Evolutionary conservation across 345 rosid genomes (phyloP), one percentile per base, ranked within the genome.

Genomic region (Turritis glabra): DNA sequence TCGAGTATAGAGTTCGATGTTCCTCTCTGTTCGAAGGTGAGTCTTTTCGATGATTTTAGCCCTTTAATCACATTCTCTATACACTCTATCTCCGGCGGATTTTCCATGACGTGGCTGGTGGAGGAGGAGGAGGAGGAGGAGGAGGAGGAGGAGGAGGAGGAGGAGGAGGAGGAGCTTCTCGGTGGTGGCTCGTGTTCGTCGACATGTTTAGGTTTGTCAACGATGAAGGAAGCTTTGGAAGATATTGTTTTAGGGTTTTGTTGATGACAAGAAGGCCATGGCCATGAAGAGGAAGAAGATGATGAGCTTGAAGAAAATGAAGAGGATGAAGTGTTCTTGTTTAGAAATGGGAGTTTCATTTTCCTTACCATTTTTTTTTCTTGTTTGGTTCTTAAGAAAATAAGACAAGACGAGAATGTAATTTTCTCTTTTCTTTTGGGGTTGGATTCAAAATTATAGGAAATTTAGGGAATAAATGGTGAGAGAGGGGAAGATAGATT

Each of bases 1-100:
- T 77, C 89, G 3, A 91, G 69, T 71, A 92, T 92, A 0, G 98
- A 94, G 66, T 82, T 88, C 0, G 93, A 88, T 70, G 81, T 71
- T 7, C 85, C 84, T 7, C 83, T 88, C 0, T 87, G 87, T 70
- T 92, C 92, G 26, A 91, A 91, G 53, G 84, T 86, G 61, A 94
- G 78, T 80, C 98, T 63, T 64, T 86, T 86, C 0, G 93, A 87
- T 77, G 91, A 85, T 78, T 84, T 80, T 40, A 78, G 83, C 4
- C 84, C 83, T 2, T 85, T 84, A 2, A 94, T 83, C 21, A 91
- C 82, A 56, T 50, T 74, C 79, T 91, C 97, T 43, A 69, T 61
- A 18, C 48, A 84, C 30, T 40, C 85, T 79, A 62, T 69, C 85
- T 5, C 79, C 77, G 0, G 69, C 44, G 6, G 52, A 54, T 2